Evolutionary conservation across 1,284 basidiomycete genomes (phyloP).

Genomic region (Rhodofomes roseus): DNA sequence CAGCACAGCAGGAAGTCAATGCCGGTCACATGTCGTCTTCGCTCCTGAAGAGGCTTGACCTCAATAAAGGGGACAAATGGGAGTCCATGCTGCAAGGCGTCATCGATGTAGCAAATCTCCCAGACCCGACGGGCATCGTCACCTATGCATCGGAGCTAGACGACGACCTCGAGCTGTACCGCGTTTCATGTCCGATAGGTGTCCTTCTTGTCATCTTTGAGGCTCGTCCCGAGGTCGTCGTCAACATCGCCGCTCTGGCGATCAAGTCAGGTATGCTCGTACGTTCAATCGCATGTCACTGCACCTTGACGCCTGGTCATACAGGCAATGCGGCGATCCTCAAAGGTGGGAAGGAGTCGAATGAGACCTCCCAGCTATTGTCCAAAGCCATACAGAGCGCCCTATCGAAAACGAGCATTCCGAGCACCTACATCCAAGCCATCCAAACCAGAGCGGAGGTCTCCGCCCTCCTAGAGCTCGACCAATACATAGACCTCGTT

Average conservation of each 20-base stretch:
- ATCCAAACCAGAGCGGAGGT: slow-evolving; percentile 94
- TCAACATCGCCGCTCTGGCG: slow-evolving; percentile 94
- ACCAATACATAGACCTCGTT: slow-evolving; percentile 94
- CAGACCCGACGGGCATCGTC: slow-evolving; percentile 85
- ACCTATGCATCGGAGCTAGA: slow-evolving; percentile 89
- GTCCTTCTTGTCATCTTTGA: slow-evolving; percentile 98
- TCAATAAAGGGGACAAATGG: slow-evolving; percentile 88
- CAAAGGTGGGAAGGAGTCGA: slow-evolving; percentile 96
- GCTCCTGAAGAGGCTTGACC: slow-evolving; percentile 83
- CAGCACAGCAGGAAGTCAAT: slow-evolving; percentile 74
- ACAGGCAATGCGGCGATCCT: slow-evolving; percentile 91
- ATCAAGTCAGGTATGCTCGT: slow-evolving; percentile 84
- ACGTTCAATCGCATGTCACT: background rate
- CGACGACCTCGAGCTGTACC: slow-evolving; percentile 84
- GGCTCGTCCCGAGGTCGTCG: slow-evolving; percentile 95
- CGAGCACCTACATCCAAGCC: slow-evolving; percentile 83
- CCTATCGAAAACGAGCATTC: slow-evolving; percentile 69
- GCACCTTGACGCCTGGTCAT: background rate
- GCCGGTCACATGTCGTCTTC: slow-evolving; percentile 82
- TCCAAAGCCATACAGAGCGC: slow-evolving; percentile 80
- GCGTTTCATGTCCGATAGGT: slow-evolving; percentile 95
- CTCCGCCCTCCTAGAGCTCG: slow-evolving; percentile 79
- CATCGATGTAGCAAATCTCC: slow-evolving; percentile 79
- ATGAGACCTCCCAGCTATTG: slow-evolving; percentile 72
- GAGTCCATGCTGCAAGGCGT: slow-evolving; percentile 91